These are phyloP conservation scores for Alternaria metachromatica DNA, from an alignment of 2,329 filamentous ascomycete genomes.

Conservation along the genomic window DNA sequence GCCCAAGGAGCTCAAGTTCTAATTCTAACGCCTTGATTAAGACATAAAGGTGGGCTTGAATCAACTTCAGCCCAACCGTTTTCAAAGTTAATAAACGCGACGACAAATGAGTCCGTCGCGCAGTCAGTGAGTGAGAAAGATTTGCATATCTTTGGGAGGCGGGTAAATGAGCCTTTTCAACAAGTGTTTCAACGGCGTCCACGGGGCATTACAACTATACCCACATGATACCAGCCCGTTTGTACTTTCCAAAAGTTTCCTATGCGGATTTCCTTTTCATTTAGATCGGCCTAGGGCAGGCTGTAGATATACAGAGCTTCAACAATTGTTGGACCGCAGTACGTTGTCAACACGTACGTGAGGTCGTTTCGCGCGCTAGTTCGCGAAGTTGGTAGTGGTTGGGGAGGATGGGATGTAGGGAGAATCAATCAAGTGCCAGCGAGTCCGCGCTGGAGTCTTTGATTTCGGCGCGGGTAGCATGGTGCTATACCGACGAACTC, in stretches of 20 bases:
- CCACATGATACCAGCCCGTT: conserved; percentile 40
- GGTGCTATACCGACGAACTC: background rate
- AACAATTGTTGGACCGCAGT: conserved; percentile 32
- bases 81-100: conserved; percentile 13
- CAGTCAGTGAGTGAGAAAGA: conserved; percentile 22
- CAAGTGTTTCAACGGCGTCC: conserved; percentile 48
- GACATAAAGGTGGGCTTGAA: conserved; percentile 45
- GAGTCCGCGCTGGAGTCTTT: background rate
- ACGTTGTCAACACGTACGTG: conserved; percentile 38
- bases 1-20: conserved; percentile 93
- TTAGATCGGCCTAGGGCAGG: conserved; percentile 26
- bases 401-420: background rate
- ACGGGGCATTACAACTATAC: conserved; percentile 36
- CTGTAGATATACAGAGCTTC: conserved; percentile 27
- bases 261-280: conserved; percentile 29
- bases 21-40: conserved; percentile 53
- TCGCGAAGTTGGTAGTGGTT: background rate
- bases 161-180: conserved; percentile 47
- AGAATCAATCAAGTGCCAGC: conserved; percentile 2
- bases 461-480: background rate
- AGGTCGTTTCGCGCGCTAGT: conserved; percentile 13
- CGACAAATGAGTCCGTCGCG: conserved; percentile 14
- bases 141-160: conserved; percentile 48
- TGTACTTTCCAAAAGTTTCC: conserved; percentile 38
- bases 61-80: conserved; percentile 46